Evolutionary conservation across 2,329 filamentous ascomycete species (phyloP), one percentile per base, ranked within the genome.

Genomic region (Fusarium xylarioides): DNA sequence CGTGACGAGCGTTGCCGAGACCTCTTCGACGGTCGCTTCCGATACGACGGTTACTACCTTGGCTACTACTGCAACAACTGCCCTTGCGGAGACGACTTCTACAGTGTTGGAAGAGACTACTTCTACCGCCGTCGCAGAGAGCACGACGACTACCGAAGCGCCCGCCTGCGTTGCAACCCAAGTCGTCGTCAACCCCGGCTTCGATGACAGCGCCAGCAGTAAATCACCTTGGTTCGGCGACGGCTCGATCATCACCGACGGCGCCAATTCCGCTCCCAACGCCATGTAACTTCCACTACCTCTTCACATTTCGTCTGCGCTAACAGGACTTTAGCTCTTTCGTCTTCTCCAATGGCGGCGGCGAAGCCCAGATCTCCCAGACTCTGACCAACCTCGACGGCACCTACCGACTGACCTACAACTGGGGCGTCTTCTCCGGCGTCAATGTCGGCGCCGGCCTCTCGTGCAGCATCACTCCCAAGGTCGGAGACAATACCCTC

Each of bases 281-380:
- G 34, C 40, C 1, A 23, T 37, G 62, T 40, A 35, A 14, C 28
- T 21, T 4, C 12, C 19, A 8, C 10, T 9, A 1, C 11, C 32
- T 37, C 10, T n/a, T 1, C 4, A 0, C 6, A 4, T 12, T 0
- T 35, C 2, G 1, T 0, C 7, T 1, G 5, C 4, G 5, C 37
- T 64, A 32, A 64, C 6, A 28, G 19, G 2, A 14, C 9, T 14
- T 2, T 3, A 65, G 62, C 1, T 19, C 38, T 0, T 18, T 63
- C 4, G 1, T 7, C 5, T 65, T 65, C 14, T 6, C 3, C 5
- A 30, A 53, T 3, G 28, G 62, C 12, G 5, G 4, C 8, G 62
- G 62, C 3, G 7, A 2, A 0, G 32, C 9, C 2, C 32, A 34
- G 4, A 5, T 40, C 0, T 37, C 46, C 0, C 62, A 65, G 8